These are phyloP conservation scores for Fomitopsis serialis DNA, from an alignment of 768 basidiomycete genomes.

Conservation along the genomic window DNA sequence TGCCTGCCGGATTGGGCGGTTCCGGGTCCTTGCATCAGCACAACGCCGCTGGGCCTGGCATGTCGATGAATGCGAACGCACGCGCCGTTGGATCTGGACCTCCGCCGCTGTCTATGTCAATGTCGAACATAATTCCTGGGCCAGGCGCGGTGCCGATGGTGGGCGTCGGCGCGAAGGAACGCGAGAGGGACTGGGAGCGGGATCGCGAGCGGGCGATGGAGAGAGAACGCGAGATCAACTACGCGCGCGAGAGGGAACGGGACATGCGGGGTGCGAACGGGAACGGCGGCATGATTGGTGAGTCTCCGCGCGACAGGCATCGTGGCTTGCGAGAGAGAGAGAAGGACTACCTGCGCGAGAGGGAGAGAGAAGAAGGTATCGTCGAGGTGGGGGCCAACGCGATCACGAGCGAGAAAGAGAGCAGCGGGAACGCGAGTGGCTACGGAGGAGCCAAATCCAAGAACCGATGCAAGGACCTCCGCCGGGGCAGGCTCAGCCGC, in stretches of 20 bases:
- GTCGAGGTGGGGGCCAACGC: slow-evolving; percentile 3
- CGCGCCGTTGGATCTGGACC: background rate
- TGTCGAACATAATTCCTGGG: slow-evolving; percentile 10
- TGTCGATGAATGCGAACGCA: background rate
- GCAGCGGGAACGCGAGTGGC: slow-evolving; percentile 18
- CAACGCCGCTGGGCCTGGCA: slow-evolving; percentile 5
- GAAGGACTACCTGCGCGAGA: slow-evolving; percentile 13
- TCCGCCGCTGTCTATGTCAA: background rate
- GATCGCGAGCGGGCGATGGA: slow-evolving; percentile 19
- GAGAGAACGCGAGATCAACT: slow-evolving; percentile 11
- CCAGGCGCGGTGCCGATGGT: slow-evolving; percentile 5
- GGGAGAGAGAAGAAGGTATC: slow-evolving; percentile 19
- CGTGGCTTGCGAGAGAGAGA: slow-evolving; percentile 13
- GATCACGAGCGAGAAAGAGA: slow-evolving; percentile 3
- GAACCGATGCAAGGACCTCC: slow-evolving; percentile 1
- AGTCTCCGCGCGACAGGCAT: slow-evolving; percentile 14
- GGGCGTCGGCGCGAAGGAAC: slow-evolving; percentile 11
- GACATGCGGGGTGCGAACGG: slow-evolving; percentile 14
- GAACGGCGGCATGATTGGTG: slow-evolving; percentile 4
- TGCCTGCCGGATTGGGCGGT: slow-evolving; percentile 3
- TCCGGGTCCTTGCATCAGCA: slow-evolving; percentile 10
- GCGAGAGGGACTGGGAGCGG: slow-evolving; percentile 18
- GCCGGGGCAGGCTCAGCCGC: background rate
- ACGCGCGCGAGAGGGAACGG: slow-evolving; percentile 8
- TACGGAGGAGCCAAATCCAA: slow-evolving; percentile 6